Evolutionary conservation across 108 stramenopile species (phyloP).

Genomic region (Phaeodactylum tricornutum): DNA sequence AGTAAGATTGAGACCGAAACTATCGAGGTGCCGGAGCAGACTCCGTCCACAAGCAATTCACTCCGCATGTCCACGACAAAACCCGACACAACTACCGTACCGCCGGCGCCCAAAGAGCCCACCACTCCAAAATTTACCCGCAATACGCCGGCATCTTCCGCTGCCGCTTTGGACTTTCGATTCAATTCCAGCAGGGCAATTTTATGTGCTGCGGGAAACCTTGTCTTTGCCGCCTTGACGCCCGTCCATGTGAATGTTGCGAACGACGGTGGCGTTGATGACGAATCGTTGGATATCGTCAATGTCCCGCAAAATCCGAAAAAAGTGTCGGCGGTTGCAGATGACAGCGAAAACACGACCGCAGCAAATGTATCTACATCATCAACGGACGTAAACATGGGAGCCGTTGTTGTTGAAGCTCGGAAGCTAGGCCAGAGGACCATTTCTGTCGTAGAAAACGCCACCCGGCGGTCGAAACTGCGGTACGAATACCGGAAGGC

Average conservation of each 20-base stretch:
- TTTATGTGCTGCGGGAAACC: constrained; percentile 52
- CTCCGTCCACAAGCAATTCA: no score
- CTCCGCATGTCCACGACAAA: no score
- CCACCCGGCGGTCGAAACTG: constrained; percentile 32
- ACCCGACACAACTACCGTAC: not conserved
- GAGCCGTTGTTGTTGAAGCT: constrained; percentile 47
- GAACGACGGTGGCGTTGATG: not conserved
- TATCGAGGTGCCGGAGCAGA: no score
- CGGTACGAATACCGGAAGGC: constrained; percentile 48
- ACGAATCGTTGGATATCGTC: constrained; percentile 21
- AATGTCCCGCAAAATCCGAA: constrained; percentile 50
- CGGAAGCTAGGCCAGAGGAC: constrained; percentile 43
- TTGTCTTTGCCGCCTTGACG: constrained; percentile 45
- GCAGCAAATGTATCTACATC: constrained; percentile 2
- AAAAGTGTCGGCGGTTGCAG: not conserved
- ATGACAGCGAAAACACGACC: not conserved
- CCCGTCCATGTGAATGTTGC: constrained; percentile 14
- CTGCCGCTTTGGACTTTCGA: constrained; percentile 40
- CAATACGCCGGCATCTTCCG: constrained; percentile 38
- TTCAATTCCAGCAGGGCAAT: constrained; percentile 47
- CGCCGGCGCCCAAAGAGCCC: not conserved
- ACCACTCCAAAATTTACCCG: constrained; percentile 30
- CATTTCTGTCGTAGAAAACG: constrained; percentile 30
- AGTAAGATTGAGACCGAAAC: no score
- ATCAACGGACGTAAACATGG: constrained; percentile 46